Conservation (phyloP, 495 filamentous ascomycete species). For the Glutinoglossum americanum region DNA sequence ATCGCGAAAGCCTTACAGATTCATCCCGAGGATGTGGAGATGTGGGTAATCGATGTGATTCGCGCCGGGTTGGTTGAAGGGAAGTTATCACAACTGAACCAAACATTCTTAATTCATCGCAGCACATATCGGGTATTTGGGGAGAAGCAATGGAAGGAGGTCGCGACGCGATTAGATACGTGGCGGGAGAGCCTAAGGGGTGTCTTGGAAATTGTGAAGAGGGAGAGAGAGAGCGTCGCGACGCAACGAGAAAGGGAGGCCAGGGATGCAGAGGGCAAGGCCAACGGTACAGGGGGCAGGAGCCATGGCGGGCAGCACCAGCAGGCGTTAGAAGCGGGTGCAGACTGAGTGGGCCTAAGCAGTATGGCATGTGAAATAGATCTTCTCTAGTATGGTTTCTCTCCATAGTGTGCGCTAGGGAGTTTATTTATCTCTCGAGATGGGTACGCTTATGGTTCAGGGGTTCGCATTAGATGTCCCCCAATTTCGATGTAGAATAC, state of each 20-base stretch:
- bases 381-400: too few species aligned
- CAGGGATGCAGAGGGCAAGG: slow-evolving; percentile 34
- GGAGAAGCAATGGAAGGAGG: slow-evolving; percentile 94
- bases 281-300: slow-evolving; percentile 20
- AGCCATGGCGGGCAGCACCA: background rate
- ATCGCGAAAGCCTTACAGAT: slow-evolving; percentile 72
- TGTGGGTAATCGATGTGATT: slow-evolving; percentile 97
- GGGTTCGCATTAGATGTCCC: background rate
- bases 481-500: background rate
- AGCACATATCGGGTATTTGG: slow-evolving; percentile 90
- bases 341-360: background rate
- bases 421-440: too few species aligned
- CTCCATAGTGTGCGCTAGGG: background rate
- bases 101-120: slow-evolving; percentile 83
- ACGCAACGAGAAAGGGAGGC: slow-evolving; percentile 35
- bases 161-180: slow-evolving; percentile 68
- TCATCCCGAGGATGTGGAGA: slow-evolving; percentile 63
- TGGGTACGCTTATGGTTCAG: background rate
- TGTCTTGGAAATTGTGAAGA: slow-evolving; percentile 52
- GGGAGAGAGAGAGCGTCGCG: slow-evolving; percentile 49
- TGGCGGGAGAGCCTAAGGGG: slow-evolving; percentile 61
- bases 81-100: slow-evolving; percentile 72
- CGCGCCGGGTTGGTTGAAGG: slow-evolving; percentile 86
- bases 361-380: too few species aligned
- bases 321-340: background rate